Evolutionary conservation across 2,329 filamentous ascomycete genomes (phyloP), one percentile per base, ranked within the genome.

Genomic region (Nothophaeocryptopus gaeumannii): DNA sequence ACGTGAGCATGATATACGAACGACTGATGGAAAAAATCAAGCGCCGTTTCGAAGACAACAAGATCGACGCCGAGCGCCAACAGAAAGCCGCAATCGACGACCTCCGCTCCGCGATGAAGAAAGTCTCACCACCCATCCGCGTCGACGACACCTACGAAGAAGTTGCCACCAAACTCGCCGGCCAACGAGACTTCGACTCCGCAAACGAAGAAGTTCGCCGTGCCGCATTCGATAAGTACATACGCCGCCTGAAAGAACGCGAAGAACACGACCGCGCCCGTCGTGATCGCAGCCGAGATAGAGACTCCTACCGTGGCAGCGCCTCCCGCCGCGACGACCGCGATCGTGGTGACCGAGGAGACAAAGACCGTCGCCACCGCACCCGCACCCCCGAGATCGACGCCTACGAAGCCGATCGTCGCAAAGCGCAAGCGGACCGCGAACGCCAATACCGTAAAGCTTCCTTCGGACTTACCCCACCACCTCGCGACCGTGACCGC

Each of bases 391-490:
- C 90, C 63, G 93, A 97, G 70, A 82, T 83, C 51, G 91, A 99
- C 72, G 83, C 89, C 14, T 99, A 99, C 70, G 93, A 97, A 71
- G 93, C 91, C 53, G 93, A 99, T 67, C 84, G 93, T 58, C 86
- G 90, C 63, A 93, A 92, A 70, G 92, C 92, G 37, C 91, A 93
- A 66, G 90, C 91, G 50, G 91, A 96, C 67, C 86, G 95, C 40
- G 95, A 97, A 73, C 86, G 91, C 58, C 91, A 95, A 62, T 95
- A 96, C 72, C 85, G 89, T 69, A 95, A 93, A 73, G 78, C 82
- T 38, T 64, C 60, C 4, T 66, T 64, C 42, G 67, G 66, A 5
- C 57, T 69, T 8, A 66, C 66, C 5, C 66, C 67, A 14, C 66
- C 66, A n/a, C 66, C 66, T 13, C 63, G 66, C 16, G 65, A 65